These are phyloP conservation scores for Teunomyces lycoperdinae DNA, from an alignment of 805 yeast species.

Conservation along the genomic window DNA sequence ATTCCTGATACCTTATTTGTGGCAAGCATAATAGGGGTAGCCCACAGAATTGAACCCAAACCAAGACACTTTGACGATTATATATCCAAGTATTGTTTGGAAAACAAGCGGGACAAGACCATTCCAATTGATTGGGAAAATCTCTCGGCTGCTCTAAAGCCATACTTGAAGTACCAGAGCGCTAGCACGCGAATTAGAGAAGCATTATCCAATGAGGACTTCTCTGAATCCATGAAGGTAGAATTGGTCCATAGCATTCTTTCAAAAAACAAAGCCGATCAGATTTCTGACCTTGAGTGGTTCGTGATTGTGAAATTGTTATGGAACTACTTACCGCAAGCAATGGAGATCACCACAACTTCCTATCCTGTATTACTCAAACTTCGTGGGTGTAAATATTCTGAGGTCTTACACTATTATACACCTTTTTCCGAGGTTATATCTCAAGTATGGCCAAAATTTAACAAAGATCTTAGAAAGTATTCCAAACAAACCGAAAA, in stretches of 20 bases:
- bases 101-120: neutral
- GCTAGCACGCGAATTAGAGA: constrained; percentile 1
- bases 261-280: neutral
- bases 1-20: neutral
- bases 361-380: neutral
- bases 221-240: neutral
- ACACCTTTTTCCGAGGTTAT: neutral
- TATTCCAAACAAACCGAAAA: neutral
- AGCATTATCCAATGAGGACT: neutral
- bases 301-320: constrained; percentile 1
- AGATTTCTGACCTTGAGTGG: constrained; percentile 1
- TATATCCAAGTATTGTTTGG: neutral
- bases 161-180: neutral
- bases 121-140: constrained; percentile 1
- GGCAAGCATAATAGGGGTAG: neutral
- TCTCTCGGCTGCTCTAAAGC: neutral
- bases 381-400: neutral
- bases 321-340: neutral
- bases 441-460: neutral
- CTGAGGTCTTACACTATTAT: neutral
- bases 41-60: neutral
- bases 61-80: neutral
- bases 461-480: neutral
- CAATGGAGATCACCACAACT: constrained; percentile 1
- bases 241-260: neutral